phyloP scores from a whole-genome alignment of 169 alveolate species.

The Plasmodium falciparum region DNA sequence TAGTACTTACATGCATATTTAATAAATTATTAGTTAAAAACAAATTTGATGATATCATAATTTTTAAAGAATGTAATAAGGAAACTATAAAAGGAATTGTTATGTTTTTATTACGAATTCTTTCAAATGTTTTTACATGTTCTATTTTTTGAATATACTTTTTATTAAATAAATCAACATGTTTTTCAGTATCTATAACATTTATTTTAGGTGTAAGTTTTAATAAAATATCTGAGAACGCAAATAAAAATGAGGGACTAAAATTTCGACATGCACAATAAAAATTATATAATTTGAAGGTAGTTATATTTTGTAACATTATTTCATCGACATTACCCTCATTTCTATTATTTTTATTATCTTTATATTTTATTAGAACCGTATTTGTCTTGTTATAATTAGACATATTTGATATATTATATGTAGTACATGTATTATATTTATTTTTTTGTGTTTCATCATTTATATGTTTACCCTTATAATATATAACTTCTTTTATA shows the following conservation, averaged over 20 bases:
- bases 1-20: constrained; percentile 31
- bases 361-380: not conserved
- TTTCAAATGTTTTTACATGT: constrained; percentile 12
- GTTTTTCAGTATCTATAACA: constrained; percentile 23
- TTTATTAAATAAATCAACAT: constrained; percentile 36
- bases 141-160: constrained; percentile 23
- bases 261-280: constrained; percentile 59
- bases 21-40: constrained; percentile 23
- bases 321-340: not conserved
- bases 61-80: constrained; percentile 24
- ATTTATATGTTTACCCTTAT: not conserved
- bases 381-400: too few relatives aligned
- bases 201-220: constrained; percentile 47
- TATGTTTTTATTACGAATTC: constrained; percentile 10
- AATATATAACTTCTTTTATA: too few relatives aligned
- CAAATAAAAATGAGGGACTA: constrained; percentile 54
- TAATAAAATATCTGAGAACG: constrained; percentile 25
- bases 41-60: constrained; percentile 52
- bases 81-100: constrained; percentile 62
- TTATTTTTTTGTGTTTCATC: constrained; percentile 4
- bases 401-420: too few relatives aligned
- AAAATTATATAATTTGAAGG: constrained; percentile 43
- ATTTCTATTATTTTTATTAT: not conserved
- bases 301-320: constrained; percentile 20
- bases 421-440: too few relatives aligned